Evolutionary conservation across 805 yeast species (phyloP), one percentile per base, ranked within the genome.

Genomic region (Starmerella apicola): DNA sequence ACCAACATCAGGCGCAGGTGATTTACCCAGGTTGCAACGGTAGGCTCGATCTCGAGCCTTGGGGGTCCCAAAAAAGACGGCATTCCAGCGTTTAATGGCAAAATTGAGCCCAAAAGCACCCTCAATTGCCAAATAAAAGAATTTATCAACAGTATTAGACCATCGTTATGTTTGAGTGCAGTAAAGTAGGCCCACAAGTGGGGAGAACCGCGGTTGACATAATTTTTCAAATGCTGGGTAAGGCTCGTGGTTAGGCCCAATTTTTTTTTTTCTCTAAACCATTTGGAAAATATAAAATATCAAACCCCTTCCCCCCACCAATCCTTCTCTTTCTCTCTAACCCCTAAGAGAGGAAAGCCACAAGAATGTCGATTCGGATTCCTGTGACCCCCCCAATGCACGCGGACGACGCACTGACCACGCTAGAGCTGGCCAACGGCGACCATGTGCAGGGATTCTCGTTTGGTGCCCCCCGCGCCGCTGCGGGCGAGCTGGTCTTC

Each of bases 401-500:
- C 55, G 67, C 84, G 41, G 75, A 78, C 43, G 84, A 82, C 67
- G 77, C 79, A 53, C 66, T 85, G 63, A 74, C 83, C 72, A 78
- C 94, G 44, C 74, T 86, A 60, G 94, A 86, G 65, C 74, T 91
- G 53, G 80, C 81, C 54, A 85, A 82, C 61, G 95, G 95, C 52
- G 63, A 76, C 48, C 74, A 78, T 43, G 71, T 88, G 53, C 91
- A 84, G 65, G 98, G 98, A 65, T 84, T 81, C 67, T 88, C 97
- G 17, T 91, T 91, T 56, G 98, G 98, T 70, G 95, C 97, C 41
- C 78, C 78, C 47, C 74, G 70, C 45, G 62, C 94, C 20, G 75
- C 77, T 42, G 93, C 97, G 42, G 98, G 98, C 72, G 98, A 91
- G 67, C 75, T 93, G 55, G 98, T 91, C 45, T 91, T 91, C 76